Percentiles rank a stretch among this genome's conserved stretches.
Evolutionary conservation across 2,329 filamentous ascomycete genomes (phyloP).

Genomic region (Lithohypha guttulata): DNA sequence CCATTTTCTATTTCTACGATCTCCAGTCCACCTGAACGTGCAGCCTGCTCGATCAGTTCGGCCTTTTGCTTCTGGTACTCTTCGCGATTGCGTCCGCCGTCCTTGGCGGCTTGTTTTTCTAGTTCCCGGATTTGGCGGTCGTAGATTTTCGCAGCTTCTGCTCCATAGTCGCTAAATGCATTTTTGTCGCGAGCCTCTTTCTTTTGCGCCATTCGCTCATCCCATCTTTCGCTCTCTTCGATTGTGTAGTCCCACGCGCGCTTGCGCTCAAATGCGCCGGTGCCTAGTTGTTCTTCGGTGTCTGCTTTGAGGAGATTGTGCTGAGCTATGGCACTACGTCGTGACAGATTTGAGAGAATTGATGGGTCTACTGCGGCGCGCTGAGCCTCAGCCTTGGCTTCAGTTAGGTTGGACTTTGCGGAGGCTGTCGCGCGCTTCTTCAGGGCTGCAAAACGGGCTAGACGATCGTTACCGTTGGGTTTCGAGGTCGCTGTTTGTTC

Average conservation of each 20-base stretch:
- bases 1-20: slow-evolving; percentile 93
- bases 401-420: slow-evolving; percentile 65
- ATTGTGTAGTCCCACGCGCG: slow-evolving; percentile 98
- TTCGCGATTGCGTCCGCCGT: slow-evolving; percentile 47
- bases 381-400: slow-evolving; percentile 72
- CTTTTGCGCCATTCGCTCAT: slow-evolving; percentile 80
- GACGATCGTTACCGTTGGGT: slow-evolving; percentile 13
- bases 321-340: slow-evolving; percentile 75
- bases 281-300: slow-evolving; percentile 65
- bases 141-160: slow-evolving; percentile 85
- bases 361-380: slow-evolving; percentile 66
- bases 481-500: slow-evolving; percentile 5
- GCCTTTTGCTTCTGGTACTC: slow-evolving; percentile 57
- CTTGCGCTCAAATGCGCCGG: slow-evolving; percentile 69
- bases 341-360: slow-evolving; percentile 65
- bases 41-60: slow-evolving; percentile 77
- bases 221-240: slow-evolving; percentile 90
- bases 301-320: slow-evolving; percentile 93
- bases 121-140: slow-evolving; percentile 77
- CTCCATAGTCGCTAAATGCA: slow-evolving; percentile 78
- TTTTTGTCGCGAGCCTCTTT: slow-evolving; percentile 69
- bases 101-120: slow-evolving; percentile 39
- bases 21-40: slow-evolving; percentile 72
- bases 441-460: slow-evolving; percentile 22
- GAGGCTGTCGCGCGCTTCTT: slow-evolving; percentile 31